phyloP scores from a whole-genome alignment of 176 grass and related monocot species.

The Carex littledalei region DNA sequence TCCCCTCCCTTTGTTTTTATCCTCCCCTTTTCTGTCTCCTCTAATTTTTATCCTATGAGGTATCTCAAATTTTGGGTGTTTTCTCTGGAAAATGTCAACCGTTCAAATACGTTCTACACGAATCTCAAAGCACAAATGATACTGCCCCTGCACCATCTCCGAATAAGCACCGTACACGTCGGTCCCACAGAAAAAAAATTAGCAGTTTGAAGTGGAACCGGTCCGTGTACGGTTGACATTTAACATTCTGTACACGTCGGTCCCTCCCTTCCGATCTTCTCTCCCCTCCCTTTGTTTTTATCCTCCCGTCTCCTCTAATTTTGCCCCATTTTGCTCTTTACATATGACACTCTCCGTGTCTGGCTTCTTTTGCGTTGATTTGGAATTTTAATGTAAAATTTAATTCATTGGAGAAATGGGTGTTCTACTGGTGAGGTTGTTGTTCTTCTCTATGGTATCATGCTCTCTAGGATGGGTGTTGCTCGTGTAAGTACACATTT shows the following conservation, averaged over 20 bases:
- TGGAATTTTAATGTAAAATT: not conserved
- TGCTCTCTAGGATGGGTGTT: constrained; percentile 31
- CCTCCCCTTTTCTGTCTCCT: no score
- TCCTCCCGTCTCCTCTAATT: not conserved
- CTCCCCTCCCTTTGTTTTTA: not conserved
- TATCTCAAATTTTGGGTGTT: no score
- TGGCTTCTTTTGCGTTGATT: not conserved
- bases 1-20: not conserved
- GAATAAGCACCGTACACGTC: no score
- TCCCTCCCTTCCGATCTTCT: constrained; percentile 8
- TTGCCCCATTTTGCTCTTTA: not conserved
- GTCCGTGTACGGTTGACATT: not conserved
- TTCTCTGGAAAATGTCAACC: no score
- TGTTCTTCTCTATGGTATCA: constrained; percentile 29
- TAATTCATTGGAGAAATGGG: constrained; percentile 15
- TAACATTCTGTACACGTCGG: not conserved
- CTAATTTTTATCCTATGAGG: no score
- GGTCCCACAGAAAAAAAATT: no score
- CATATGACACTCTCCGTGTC: not conserved
- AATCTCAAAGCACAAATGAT: no score
- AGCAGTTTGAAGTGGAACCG: not conserved
- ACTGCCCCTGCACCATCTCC: no score
- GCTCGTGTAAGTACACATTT: constrained; percentile 27
- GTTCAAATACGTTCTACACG: no score
- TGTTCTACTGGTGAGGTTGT: constrained; percentile 6